Conservation (phyloP, 108 stramenopile genomes). For the Pinguiococcus pyrenoidosus region DNA sequence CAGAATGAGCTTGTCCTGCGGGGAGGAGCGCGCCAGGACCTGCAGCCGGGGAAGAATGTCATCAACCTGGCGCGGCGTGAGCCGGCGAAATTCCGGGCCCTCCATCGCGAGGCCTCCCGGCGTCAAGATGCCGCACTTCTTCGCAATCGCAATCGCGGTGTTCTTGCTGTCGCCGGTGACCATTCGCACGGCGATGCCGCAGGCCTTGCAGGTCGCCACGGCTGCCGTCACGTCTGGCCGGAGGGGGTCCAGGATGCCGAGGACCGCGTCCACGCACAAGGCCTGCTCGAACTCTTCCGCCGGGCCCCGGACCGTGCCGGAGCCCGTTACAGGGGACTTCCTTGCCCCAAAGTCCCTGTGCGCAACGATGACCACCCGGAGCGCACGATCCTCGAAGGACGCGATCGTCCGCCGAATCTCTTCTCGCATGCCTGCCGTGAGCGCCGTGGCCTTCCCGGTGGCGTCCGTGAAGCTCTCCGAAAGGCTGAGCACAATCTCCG, state of each 20-base stretch:
- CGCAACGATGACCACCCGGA: constrained; percentile 12
- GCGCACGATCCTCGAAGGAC: constrained; percentile 7
- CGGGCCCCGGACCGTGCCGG: background rate
- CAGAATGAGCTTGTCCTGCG: constrained; percentile 38
- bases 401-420: constrained; percentile 9
- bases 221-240: constrained; percentile 25
- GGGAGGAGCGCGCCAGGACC: constrained; percentile 39
- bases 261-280: constrained; percentile 23
- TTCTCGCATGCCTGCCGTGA: constrained; percentile 2
- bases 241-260: constrained; percentile 35
- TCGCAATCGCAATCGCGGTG: constrained; percentile 84
- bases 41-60: constrained; percentile 35
- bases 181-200: constrained; percentile 77
- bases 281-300: constrained; percentile 19
- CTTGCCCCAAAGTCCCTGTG: constrained; percentile 11
- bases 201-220: constrained; percentile 21
- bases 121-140: constrained; percentile 41
- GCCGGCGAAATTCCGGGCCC: constrained; percentile 36
- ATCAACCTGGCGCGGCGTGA: constrained; percentile 26
- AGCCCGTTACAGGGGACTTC: no score
- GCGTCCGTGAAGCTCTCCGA: background rate
- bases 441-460: constrained; percentile 1
- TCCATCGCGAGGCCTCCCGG: constrained; percentile 27
- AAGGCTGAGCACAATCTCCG: constrained; percentile 4
- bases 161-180: constrained; percentile 88